Evolutionary conservation across 176 grass and related monocot genomes (phyloP), one percentile per base, ranked within the genome.

Genomic region (Olyra latifolia): DNA sequence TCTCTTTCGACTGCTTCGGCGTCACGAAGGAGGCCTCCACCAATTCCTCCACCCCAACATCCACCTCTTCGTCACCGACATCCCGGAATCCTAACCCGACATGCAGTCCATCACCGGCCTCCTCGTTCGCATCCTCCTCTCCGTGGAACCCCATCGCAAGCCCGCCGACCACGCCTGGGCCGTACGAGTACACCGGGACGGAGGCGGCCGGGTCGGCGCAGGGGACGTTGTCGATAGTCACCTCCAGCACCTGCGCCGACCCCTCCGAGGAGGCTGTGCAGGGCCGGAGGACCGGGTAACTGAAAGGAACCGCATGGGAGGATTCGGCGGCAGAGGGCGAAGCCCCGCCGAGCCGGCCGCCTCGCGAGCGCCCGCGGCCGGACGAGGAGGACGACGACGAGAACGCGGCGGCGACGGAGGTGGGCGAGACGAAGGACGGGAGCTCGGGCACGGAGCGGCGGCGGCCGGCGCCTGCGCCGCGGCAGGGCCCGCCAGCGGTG

Each of bases 31-130:
- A 54, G 22, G 62, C 47, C 13, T 81, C 80, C 29, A 81, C 78
- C 45, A 65, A 79, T 60, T 71, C 78, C 27, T 75, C 88, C 11
- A 20, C 82, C 58, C 45, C 62, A 4, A 74, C 76, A 3, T 72
- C 80, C 53, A 78, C 78, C 66, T 74, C 87, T 53, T 68, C 58
- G 45, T 63, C 62, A 17, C 74, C 52, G 1, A 54, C 46, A 78
- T 62, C 77, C 43, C 20, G 74, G 83, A 89, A 95, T 38, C 95
- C 92, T 74, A 98, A 83, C 5, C 88, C 88, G 27, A 81, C 30
- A 86, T 80, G 83, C 19, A 64, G 43, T 4, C 28, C 71, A 25
- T 77, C 82, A 65, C 30, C 25, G 3, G 72, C 69, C 29, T 65
- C 83, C 50, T 84, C 89, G 6, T 85, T 78, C 66, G 57, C 86